Evolutionary conservation across 2,329 filamentous ascomycete species (phyloP).

Genomic region (Talaromyces sp.): DNA sequence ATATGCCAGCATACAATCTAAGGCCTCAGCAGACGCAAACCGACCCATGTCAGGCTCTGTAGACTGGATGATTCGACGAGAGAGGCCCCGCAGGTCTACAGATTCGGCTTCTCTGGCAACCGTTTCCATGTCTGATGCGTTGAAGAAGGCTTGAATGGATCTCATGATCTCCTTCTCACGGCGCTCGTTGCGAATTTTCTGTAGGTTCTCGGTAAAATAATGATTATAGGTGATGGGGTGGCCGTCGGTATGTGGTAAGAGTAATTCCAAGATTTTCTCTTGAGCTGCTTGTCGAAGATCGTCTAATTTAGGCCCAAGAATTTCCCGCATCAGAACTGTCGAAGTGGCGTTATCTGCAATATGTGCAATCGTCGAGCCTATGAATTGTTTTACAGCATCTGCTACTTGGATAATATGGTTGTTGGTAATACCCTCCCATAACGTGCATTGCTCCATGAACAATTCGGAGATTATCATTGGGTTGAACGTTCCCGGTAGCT

Average conservation of each 20-base stretch:
- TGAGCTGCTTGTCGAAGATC: too few relatives aligned
- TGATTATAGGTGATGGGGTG: constrained; percentile 22
- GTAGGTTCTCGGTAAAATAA: constrained; percentile 32
- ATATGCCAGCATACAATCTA: constrained; percentile 43
- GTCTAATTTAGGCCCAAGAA: constrained; percentile 35
- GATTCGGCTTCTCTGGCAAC: too few relatives aligned
- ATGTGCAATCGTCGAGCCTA: constrained; percentile 30
- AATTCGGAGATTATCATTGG: constrained; percentile 55
- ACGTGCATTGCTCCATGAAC: constrained; percentile 54
- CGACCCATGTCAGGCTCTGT: too few relatives aligned
- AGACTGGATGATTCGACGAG: constrained; percentile 26
- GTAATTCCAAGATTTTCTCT: constrained; percentile 27
- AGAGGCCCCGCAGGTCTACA: background rate
- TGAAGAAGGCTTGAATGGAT: background rate
- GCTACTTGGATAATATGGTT: constrained; percentile 36
- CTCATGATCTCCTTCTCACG: constrained; percentile 15
- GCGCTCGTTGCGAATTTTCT: constrained; percentile 20
- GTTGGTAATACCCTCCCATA: constrained; percentile 46
- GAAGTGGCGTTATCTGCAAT: constrained; percentile 40
- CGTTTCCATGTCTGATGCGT: too few relatives aligned
- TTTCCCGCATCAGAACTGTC: constrained; percentile 31
- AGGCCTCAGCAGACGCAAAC: constrained; percentile 34
- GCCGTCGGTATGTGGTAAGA: background rate
- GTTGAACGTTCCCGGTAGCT: constrained; percentile 59
- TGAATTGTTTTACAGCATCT: constrained; percentile 29